phyloP scores from a whole-genome alignment of 1,284 basidiomycete genomes.

The Puccinia hordei region DNA sequence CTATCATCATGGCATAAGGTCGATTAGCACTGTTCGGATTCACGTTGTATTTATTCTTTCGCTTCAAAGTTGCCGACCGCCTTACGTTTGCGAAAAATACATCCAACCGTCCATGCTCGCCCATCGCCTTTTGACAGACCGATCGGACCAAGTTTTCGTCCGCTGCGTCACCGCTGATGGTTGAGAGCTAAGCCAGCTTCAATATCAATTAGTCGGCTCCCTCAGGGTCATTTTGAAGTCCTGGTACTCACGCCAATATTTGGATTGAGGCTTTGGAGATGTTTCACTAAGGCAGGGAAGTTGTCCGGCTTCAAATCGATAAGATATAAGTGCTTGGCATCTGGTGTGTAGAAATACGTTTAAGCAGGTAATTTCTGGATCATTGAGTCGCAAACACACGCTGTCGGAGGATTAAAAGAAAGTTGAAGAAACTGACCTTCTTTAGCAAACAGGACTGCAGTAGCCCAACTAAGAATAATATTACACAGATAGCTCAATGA shows the following conservation, averaged over 20 bases:
- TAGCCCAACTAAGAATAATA: conserved; percentile 51
- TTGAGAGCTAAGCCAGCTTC: conserved; percentile 15
- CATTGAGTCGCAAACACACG: conserved; percentile 13
- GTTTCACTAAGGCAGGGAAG: conserved; percentile 54
- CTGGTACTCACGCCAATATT: conserved; percentile 53
- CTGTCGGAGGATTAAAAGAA: neutral
- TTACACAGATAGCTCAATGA: neutral
- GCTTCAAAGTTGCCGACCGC: too few relatives aligned
- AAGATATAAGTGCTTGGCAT: conserved; percentile 56
- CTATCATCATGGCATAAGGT: conserved; percentile 8
- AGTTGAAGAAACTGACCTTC: conserved; percentile 53
- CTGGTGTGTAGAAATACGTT: neutral
- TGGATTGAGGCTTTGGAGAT: conserved; percentile 54
- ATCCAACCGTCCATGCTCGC: conserved; percentile 57
- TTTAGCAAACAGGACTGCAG: conserved; percentile 54
- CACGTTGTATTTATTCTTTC: neutral
- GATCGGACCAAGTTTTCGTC: conserved; percentile 55
- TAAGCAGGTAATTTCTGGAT: neutral
- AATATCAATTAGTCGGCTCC: neutral
- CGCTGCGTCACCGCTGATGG: conserved; percentile 54
- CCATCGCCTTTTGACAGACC: conserved; percentile 55
- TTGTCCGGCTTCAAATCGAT: conserved; percentile 56
- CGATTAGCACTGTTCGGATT: neutral
- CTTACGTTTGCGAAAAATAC: conserved; percentile 57
- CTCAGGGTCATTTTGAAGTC: neutral